Evolutionary conservation across 176 grass and related monocot genomes (phyloP), one percentile per base, ranked within the genome.

Genomic region (Carex kokanica): DNA sequence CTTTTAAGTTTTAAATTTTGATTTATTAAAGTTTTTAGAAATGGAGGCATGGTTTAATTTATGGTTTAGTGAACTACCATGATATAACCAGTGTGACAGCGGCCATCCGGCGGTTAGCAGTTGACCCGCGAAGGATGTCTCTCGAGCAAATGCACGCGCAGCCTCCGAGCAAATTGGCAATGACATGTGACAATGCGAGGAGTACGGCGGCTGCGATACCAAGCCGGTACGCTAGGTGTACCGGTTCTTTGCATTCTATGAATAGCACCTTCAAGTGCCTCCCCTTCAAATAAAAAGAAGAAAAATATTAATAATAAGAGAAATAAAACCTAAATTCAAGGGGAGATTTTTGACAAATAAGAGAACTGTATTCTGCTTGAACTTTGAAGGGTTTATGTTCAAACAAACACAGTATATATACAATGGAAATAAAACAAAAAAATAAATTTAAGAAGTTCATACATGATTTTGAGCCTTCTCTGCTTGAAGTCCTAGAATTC

Each of bases 401-500:
- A 75, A 61, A 75, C 45, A 27, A 75, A 75, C 47, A 53, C 21
- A 23, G 20, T 20, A 61, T 15, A 73, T 23, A 52, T 52, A 5
- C 1, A 74, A 74, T 49, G 20, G 0, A 25, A 74, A 53, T 74
- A 16, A 52, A 27, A 52, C 2, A 8, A 81, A 25, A 24, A 38
- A 38, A 38, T 5, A 38, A 38, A 51, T 21, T 29, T 2, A 23
- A 80, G 43, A 60, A 88, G 41, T 14, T 74, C 18, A 57, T 84
- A 92, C 95, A 91, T 94, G 87, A 89, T 84, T 91, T 90, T 94
- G 87, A 84, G 90, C 84, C 60, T 65, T 87, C 82, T 98, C 90
- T 29, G 95, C 90, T 78, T 94, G 55, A 55, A 98, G 72, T 14
- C 92, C 95, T 20, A 98, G 84, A 68, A 94, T 81, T 34, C 95